These are phyloP conservation scores for Acacia pycnantha DNA, from an alignment of 331 rosid species.

Conservation along the genomic window DNA sequence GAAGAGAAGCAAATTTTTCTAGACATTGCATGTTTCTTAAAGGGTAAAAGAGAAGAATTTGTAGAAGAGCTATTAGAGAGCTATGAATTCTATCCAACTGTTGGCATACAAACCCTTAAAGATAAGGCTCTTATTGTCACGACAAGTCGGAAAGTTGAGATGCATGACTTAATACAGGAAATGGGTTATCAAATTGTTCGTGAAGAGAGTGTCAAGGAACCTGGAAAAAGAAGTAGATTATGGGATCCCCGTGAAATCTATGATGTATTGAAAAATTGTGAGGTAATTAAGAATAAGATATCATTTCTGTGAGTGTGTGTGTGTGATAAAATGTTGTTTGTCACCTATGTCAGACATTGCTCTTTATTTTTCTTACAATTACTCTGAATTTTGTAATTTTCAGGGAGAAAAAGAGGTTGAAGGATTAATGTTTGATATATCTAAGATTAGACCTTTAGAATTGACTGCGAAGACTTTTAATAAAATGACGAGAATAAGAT, in stretches of 20 bases:
- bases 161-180: background rate
- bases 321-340: too few relatives aligned
- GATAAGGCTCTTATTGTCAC: background rate
- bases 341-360: too few relatives aligned
- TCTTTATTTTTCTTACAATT: too few relatives aligned
- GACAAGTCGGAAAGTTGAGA: fast-evolving
- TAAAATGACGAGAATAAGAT: background rate
- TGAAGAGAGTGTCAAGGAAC: background rate
- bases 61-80: background rate
- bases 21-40: background rate
- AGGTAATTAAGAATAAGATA: too few relatives aligned
- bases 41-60: background rate
- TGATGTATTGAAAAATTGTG: background rate
- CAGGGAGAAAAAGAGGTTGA: too few relatives aligned
- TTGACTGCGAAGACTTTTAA: background rate
- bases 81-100: background rate
- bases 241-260: background rate
- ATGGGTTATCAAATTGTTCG: background rate
- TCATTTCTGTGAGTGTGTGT: too few relatives aligned
- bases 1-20: background rate
- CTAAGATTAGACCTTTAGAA: too few relatives aligned
- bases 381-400: background rate
- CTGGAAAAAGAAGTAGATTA: background rate
- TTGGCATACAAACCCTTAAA: background rate
- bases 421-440: too few relatives aligned